Percentiles rank a stretch among this genome's conserved stretches.
Conservation (phyloP, 305 asterid genomes). For the Petunia hybrid region DNA sequence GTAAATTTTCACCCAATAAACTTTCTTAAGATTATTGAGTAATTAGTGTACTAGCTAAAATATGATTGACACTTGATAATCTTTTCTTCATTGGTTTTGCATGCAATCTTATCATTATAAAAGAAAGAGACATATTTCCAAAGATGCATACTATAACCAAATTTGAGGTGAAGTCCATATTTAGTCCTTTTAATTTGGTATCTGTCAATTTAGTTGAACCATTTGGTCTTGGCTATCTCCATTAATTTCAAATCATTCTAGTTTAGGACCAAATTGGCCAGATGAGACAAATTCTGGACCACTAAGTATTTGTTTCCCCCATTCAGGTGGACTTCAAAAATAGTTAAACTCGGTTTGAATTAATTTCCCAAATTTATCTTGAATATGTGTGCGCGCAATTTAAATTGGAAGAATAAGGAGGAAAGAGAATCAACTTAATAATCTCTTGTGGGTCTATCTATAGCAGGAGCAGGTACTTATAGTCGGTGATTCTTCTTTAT, state of each 20-base stretch:
- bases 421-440: background rate
- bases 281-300: conserved; percentile 32
- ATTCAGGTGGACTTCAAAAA: background rate
- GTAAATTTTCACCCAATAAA: no score
- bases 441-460: conserved; percentile 18
- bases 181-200: conserved; percentile 17
- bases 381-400: background rate
- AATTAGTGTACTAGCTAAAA: background rate
- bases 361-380: background rate
- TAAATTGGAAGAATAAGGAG: background rate
- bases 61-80: background rate
- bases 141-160: background rate
- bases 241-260: conserved; percentile 24
- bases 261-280: background rate
- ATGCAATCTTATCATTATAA: background rate
- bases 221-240: background rate
- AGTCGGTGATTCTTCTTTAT: conserved; percentile 29
- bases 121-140: background rate
- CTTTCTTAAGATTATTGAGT: background rate
- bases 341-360: background rate
- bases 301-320: background rate
- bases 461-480: conserved; percentile 27
- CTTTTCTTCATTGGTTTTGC: background rate
- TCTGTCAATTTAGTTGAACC: conserved; percentile 11
- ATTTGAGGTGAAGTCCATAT: conserved; percentile 10